phyloP scores from a whole-genome alignment of 805 yeast genomes.

The Groenewaldozyma tartarivorans region DNA sequence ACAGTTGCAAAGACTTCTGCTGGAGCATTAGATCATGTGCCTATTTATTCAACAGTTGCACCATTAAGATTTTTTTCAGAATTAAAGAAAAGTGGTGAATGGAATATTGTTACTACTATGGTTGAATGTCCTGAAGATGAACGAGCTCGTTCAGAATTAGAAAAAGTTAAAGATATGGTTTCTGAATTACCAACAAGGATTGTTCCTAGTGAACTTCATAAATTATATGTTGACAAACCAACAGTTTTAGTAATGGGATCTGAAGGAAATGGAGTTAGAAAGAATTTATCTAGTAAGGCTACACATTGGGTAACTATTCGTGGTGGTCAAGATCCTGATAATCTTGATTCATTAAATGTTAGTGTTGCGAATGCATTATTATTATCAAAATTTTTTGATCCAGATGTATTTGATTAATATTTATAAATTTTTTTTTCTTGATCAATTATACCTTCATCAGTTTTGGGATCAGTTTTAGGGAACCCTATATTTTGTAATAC shows the following conservation, averaged over 20 bases:
- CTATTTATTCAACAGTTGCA: constrained; percentile 46
- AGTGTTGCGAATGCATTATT: constrained; percentile 81
- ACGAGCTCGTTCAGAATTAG: not conserved
- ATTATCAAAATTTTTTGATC: constrained; percentile 25
- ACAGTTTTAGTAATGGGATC: constrained; percentile 70
- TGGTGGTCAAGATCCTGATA: constrained; percentile 9
- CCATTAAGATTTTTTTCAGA: constrained; percentile 55
- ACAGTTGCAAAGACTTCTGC: constrained; percentile 72
- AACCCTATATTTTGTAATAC: constrained; percentile 60
- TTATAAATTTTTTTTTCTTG: not conserved
- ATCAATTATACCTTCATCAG: constrained; percentile 7
- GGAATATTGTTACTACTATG: constrained; percentile 64
- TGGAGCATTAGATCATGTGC: constrained; percentile 72
- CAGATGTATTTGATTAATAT: constrained; percentile 11
- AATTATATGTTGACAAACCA: constrained; percentile 42
- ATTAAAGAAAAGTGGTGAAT: constrained; percentile 43
- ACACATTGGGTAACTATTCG: constrained; percentile 21
- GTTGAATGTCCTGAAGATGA: constrained; percentile 18
- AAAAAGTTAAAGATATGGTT: constrained; percentile 16
- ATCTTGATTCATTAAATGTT: constrained; percentile 75
- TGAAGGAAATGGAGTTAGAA: constrained; percentile 77
- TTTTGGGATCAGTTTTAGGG: constrained; percentile 28
- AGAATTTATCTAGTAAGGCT: constrained; percentile 40
- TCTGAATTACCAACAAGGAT: constrained; percentile 27
- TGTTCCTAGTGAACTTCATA: constrained; percentile 35